A percentile compares a stretch with the other conserved stretches of the same genome.
Evolutionary conservation across 2,329 filamentous ascomycete species (phyloP).

Genomic region (Fusarium dlaminii): DNA sequence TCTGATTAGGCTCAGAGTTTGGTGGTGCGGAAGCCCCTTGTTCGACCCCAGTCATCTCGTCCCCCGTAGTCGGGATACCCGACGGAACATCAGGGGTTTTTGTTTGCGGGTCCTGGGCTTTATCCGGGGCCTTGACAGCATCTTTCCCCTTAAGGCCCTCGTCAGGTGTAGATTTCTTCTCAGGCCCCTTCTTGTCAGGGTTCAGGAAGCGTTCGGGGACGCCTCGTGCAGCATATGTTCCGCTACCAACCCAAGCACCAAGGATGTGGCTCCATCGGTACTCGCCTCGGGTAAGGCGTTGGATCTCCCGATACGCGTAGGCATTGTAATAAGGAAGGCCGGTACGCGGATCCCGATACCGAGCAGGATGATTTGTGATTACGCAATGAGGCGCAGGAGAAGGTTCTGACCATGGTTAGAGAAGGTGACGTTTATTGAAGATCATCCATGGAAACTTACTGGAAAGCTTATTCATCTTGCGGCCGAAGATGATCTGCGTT

Average conservation of each 20-base stretch:
- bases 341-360: slow-evolving; percentile 86
- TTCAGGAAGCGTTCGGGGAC: slow-evolving; percentile 80
- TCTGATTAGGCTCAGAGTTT: slow-evolving; percentile 9
- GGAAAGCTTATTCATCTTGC: slow-evolving; percentile 65
- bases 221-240: slow-evolving; percentile 71
- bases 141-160: slow-evolving; percentile 32
- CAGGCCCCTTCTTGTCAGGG: slow-evolving; percentile 45
- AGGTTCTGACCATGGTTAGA: slow-evolving; percentile 53
- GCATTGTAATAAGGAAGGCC: slow-evolving; percentile 83
- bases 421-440: background rate
- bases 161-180: slow-evolving; percentile 25
- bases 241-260: slow-evolving; percentile 83
- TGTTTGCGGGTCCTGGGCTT: slow-evolving; percentile 6
- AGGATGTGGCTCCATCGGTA: slow-evolving; percentile 85
- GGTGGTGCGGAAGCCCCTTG: slow-evolving; percentile 1
- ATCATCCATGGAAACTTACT: slow-evolving; percentile 53
- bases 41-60: background rate
- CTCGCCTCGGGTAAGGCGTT: slow-evolving; percentile 75
- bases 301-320: slow-evolving; percentile 84
- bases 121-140: slow-evolving; percentile 12
- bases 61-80: background rate
- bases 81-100: slow-evolving; percentile 18
- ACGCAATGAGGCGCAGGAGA: slow-evolving; percentile 71
- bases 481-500: slow-evolving; percentile 67
- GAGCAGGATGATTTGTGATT: slow-evolving; percentile 83